These are phyloP conservation scores for Ganoderma multipileum DNA, from an alignment of 1,284 basidiomycete species.

Conservation along the genomic window DNA sequence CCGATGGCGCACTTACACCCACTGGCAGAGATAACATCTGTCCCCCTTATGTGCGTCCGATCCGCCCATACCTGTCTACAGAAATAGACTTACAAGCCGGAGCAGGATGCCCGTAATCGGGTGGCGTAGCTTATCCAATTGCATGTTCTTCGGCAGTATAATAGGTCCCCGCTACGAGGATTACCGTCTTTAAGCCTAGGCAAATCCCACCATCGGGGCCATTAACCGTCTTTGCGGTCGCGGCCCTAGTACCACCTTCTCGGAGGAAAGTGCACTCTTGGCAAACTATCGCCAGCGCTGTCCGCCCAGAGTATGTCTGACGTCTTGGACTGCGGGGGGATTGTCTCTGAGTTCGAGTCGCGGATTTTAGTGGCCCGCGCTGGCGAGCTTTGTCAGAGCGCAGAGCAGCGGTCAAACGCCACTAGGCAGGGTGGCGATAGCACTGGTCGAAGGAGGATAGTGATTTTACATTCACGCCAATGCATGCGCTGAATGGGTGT, in stretches of 20 bases:
- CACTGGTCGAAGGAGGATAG: not conserved
- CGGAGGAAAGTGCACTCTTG: not conserved
- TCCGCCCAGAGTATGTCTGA: not conserved
- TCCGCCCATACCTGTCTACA: not conserved
- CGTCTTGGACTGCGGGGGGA: not conserved
- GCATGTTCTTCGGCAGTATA: not conserved
- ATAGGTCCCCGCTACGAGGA: not conserved
- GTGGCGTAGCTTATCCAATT: not conserved
- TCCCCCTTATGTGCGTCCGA: not conserved
- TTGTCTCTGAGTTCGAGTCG: not conserved
- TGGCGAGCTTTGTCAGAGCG: slow-evolving; percentile 7
- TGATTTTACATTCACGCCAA: not conserved
- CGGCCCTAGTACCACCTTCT: not conserved
- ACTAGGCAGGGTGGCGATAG: not conserved
- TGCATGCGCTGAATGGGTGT: slow-evolving; percentile 1
- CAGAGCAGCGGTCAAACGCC: slow-evolving; percentile 1
- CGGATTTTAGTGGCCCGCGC: slow-evolving; percentile 2
- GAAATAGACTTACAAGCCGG: not conserved
- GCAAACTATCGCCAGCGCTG: not conserved
- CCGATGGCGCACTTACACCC: not conserved
- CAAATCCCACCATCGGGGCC: slow-evolving; percentile 1
- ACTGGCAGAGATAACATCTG: not conserved
- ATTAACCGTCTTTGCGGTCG: not conserved
- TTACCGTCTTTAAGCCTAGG: not conserved
- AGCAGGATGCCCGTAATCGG: not conserved